Evolutionary conservation across 495 filamentous ascomycete genomes (phyloP).

Genomic region (Alectoria sarmentosa): DNA sequence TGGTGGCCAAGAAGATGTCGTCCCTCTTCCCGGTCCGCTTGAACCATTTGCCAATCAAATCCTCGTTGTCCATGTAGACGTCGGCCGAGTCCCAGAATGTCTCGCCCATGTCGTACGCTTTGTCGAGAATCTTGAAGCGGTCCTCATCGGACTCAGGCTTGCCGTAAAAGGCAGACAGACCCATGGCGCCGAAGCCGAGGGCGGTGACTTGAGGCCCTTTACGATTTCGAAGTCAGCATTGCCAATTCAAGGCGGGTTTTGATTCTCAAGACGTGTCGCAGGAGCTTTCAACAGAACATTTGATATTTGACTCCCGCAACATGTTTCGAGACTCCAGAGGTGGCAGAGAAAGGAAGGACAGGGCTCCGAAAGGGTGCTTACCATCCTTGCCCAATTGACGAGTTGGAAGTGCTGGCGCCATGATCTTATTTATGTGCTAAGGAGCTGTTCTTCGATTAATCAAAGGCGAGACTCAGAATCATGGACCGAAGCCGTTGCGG

Average conservation of each 20-base stretch:
- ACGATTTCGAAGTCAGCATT: slow-evolving; percentile 9
- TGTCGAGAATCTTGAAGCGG: slow-evolving; percentile 38
- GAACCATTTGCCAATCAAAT: slow-evolving; percentile 40
- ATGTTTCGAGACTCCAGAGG: not conserved
- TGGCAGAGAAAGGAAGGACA: not conserved
- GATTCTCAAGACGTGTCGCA: too few relatives aligned
- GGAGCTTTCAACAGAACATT: not conserved
- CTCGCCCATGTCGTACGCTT: slow-evolving; percentile 45
- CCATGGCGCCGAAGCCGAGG: slow-evolving; percentile 53
- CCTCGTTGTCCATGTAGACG: slow-evolving; percentile 37
- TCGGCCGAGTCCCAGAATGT: slow-evolving; percentile 58
- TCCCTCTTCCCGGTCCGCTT: slow-evolving; percentile 42
- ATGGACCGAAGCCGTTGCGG: not conserved
- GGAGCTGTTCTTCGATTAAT: not conserved
- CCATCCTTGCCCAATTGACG: slow-evolving; percentile 38
- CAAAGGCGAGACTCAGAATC: not conserved
- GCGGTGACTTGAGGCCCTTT: slow-evolving; percentile 49
- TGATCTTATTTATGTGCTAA: not conserved
- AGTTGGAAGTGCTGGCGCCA: slow-evolving; percentile 30
- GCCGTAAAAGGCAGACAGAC: slow-evolving; percentile 43
- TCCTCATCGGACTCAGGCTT: slow-evolving; percentile 32
- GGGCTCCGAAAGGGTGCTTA: not conserved
- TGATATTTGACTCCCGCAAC: not conserved
- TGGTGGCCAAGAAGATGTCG: slow-evolving; percentile 51
- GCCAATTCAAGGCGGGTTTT: not conserved